Evolutionary conservation across 805 yeast species (phyloP), one percentile per base, ranked within the genome.

Genomic region (Ascoidea tarda): DNA sequence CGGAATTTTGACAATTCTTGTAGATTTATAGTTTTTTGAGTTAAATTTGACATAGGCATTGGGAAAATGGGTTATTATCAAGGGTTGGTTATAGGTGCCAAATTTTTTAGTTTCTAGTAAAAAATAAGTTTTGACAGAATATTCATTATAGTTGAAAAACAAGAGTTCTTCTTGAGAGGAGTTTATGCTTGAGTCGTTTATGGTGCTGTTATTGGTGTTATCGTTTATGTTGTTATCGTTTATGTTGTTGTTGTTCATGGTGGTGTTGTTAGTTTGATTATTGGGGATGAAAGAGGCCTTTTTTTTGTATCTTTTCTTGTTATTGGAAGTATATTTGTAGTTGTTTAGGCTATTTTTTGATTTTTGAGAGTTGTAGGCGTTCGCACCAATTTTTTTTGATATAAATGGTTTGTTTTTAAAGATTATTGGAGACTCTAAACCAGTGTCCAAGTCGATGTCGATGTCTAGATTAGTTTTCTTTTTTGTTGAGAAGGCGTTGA

Each of bases 111-210:
- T 52, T 1, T 52, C 60, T 1, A 64, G 32, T 12, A 56, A 58
- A 6, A 59, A 52, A 62, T 72, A 71, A 21, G 66, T 66, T 2
- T 62, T 60, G 10, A 68, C 66, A 4, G 75, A 58, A 59, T 69
- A 80, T 61, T 84, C 90, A 60, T 84, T 87, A 59, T 81, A 82
- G 61, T 84, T 84, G 72, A 81, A 84, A 61, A 79, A 82, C 8
- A 69, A 52, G 0, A 72, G 63, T 44, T 46, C 46, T 38, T 38
- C 44, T 4, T 38, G 8, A 38, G 14, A 8, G 14, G 8, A 10
- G 8, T 38, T 14, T 10, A 38, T 38, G 14, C 14, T 14, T 10
- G 8, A 10, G 14, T 38, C 44, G 14, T 10, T 8, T 10, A 38
- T 38, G 14, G 8, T 14, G 14, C 14, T 38, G 8, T 38, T 8